A percentile compares a stretch with the other conserved stretches of the same genome.
Evolutionary conservation across 495 filamentous ascomycete genomes (phyloP).

Genomic region (Xeromyces bisporus): DNA sequence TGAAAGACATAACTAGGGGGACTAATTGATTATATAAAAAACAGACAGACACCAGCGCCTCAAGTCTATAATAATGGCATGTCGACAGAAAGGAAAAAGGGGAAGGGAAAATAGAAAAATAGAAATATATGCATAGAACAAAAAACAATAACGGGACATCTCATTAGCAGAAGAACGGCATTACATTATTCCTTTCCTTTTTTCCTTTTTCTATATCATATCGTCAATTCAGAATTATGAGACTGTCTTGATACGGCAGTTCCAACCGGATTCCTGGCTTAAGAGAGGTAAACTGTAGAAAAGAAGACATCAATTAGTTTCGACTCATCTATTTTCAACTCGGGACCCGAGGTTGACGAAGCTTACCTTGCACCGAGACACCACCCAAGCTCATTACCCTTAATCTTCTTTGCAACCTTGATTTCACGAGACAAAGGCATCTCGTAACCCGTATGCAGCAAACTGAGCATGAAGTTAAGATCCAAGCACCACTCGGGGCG

Average conservation of each 20-base stretch:
- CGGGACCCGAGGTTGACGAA: conserved; percentile 1
- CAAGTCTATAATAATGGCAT: conserved; percentile 1
- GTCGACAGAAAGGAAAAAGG: neutral
- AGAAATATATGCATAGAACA: neutral
- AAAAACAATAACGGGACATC: too few species aligned
- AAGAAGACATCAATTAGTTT: conserved; percentile 14
- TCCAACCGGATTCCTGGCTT: conserved; percentile 57
- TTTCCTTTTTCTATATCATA: conserved; percentile 1
- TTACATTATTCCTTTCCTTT: neutral
- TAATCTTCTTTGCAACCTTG: conserved; percentile 96
- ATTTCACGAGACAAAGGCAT: conserved; percentile 95
- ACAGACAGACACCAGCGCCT: too few species aligned
- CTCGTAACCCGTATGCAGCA: conserved; percentile 91
- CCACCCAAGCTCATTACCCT: conserved; percentile 93
- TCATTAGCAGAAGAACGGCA: neutral
- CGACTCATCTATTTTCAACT: conserved; percentile 1
- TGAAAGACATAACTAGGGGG: too few species aligned
- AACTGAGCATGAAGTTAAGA: conserved; percentile 82
- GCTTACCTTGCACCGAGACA: conserved; percentile 87
- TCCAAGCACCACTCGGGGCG: conserved; percentile 87
- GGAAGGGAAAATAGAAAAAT: neutral
- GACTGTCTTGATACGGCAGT: conserved; percentile 52
- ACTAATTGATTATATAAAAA: too few species aligned
- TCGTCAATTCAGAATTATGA: conserved; percentile 17
- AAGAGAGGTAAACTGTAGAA: conserved; percentile 50